A percentile compares a stretch with the other conserved stretches of the same genome.
Evolutionary conservation across 1,139 yeast genomes (phyloP).

Genomic region (Lipomyces yarrowii): DNA sequence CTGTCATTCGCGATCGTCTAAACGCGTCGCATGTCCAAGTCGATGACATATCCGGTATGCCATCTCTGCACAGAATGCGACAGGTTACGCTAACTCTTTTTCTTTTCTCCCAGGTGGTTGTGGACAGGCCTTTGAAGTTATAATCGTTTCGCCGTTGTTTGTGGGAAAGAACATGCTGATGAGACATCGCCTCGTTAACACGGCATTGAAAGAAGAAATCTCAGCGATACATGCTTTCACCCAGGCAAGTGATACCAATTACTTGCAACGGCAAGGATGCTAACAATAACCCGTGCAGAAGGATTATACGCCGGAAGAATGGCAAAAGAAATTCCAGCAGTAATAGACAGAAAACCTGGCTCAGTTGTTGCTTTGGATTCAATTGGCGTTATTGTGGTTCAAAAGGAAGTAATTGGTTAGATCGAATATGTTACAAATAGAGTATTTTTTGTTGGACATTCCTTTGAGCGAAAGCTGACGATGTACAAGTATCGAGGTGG

Average conservation of each 20-base stretch:
- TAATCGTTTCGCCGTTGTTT: constrained; percentile 78
- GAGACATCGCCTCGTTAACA: constrained; percentile 85
- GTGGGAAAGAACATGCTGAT: constrained; percentile 80
- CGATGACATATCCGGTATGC: constrained; percentile 44
- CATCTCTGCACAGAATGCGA: not conserved
- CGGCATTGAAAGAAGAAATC: constrained; percentile 76
- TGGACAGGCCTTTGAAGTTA: constrained; percentile 79
- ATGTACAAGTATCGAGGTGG: not conserved
- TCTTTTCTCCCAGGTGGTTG: constrained; percentile 60
- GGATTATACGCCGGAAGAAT: constrained; percentile 40
- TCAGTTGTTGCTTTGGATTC: not conserved
- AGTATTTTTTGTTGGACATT: not conserved
- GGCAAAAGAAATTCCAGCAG: constrained; percentile 33
- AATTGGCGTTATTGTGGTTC: not conserved
- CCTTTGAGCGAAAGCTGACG: not conserved
- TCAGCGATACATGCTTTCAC: constrained; percentile 91
- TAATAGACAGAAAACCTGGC: not conserved
- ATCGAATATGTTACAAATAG: not conserved
- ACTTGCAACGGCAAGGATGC: not conserved
- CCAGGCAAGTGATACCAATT: constrained; percentile 63
- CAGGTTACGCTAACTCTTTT: not conserved
- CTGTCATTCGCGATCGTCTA: constrained; percentile 40
- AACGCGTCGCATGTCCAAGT: constrained; percentile 45
- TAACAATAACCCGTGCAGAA: constrained; percentile 32
- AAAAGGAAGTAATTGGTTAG: not conserved